Percentiles rank a stretch among this genome's conserved stretches.
phyloP scores from a whole-genome alignment of 768 basidiomycete species.

The Asterophora lycoperdoides region DNA sequence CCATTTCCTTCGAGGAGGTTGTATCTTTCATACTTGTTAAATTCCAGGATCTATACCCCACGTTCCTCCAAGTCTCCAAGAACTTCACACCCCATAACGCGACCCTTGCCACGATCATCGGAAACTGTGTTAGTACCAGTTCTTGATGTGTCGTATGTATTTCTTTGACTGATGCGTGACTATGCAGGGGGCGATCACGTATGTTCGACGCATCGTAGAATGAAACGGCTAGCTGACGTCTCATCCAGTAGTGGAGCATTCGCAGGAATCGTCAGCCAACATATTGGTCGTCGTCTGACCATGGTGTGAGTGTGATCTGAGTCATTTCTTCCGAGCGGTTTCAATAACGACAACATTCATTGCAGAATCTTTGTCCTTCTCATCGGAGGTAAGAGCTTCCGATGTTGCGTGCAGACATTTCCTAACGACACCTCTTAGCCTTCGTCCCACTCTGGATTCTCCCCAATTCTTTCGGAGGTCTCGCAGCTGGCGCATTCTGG shows the following conservation, averaged over 20 bases:
- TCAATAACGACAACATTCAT: not conserved
- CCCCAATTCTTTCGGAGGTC: slow-evolving; percentile 59
- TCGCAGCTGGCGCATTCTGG: slow-evolving; percentile 83
- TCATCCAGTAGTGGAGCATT: slow-evolving; percentile 5
- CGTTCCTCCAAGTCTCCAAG: slow-evolving; percentile 51
- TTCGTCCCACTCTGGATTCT: slow-evolving; percentile 84
- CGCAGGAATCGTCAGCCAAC: slow-evolving; percentile 9
- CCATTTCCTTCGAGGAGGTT: slow-evolving; percentile 17
- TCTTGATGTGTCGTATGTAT: not conserved
- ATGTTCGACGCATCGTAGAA: not conserved
- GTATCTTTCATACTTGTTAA: too few relatives aligned
- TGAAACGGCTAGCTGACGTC: not conserved
- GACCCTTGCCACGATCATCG: slow-evolving; percentile 63
- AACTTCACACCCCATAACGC: slow-evolving; percentile 42
- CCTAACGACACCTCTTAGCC: slow-evolving; percentile 18
- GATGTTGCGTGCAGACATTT: not conserved
- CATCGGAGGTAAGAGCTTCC: slow-evolving; percentile 41
- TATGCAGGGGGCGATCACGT: slow-evolving; percentile 11
- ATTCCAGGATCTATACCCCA: slow-evolving; percentile 53
- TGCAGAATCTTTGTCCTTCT: slow-evolving; percentile 50
- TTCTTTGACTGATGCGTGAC: not conserved
- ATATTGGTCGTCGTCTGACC: slow-evolving; percentile 10
- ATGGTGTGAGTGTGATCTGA: slow-evolving; percentile 13
- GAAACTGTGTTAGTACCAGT: slow-evolving; percentile 34
- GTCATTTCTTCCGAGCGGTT: not conserved